Base-by-base conservation (phyloP, 805 yeast genomes). In the Saccharomycopsis lassenensis region DNA sequence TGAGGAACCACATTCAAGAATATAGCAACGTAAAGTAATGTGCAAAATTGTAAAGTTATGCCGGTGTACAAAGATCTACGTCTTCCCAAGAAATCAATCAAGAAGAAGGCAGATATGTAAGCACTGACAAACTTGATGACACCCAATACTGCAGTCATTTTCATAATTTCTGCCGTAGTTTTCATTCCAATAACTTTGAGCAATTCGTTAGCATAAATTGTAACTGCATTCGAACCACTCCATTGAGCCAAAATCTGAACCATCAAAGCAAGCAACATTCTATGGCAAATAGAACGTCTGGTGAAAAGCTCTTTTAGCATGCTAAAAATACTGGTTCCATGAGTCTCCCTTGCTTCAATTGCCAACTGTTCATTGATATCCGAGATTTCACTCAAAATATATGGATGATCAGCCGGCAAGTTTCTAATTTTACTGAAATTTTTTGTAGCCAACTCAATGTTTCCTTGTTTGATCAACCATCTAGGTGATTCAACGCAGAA, bases 141-240 rank as follows among this genome's bases (percentile, higher is more conserved):
- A 26, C 75, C 77, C 18, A 72, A 53, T 24, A 69, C 53, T 17
- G 74, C 70, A 7, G 75, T 67, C 62, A 67, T 65, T 50, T 67
- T 52, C 33, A 58, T 48, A 29, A 59, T 59, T 28, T 62, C 58
- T 6, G 54, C 46, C 17, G 67, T 68, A 5, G 15, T 17, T 7
- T 50, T 47, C 35, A 62, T 58, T 31, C 77, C 76, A 35, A 64
- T 63, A 40, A 67, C 54, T 4, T 60, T 61, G 41, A 70, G 65
- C 29, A 71, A 52, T 34, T 67, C 70, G 2, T 77, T 69, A 25
- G 77, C 70, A 45, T 72, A 73, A 33, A 71, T 68, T 2, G 77
- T 71, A 30, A 73, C 55, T 5, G 75, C 63, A 44, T 64, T 65
- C 5, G 76, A 71, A 35, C 76, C 75, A n/a, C 71, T 63, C 77